Evolutionary conservation across 495 filamentous ascomycete species (phyloP).

Genomic region (Annulohypoxylon maeteangense): DNA sequence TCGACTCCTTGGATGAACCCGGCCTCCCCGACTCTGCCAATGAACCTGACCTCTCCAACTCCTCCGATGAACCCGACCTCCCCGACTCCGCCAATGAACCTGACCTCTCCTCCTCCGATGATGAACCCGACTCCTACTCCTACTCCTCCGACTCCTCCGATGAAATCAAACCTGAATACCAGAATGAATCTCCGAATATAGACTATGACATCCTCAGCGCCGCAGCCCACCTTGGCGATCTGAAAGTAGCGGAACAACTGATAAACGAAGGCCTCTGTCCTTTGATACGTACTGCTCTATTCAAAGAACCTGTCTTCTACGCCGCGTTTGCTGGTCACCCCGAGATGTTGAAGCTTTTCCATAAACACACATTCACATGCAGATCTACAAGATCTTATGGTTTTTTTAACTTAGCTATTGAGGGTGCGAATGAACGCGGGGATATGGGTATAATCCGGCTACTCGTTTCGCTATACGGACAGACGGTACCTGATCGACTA

Average conservation of each 20-base stretch:
- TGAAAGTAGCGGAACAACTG: neutral
- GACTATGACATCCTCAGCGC: constrained; percentile 4
- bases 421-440: neutral
- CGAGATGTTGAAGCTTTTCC: constrained; percentile 7
- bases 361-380: neutral
- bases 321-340: constrained; percentile 10
- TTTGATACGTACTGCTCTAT: neutral
- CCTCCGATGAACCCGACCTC: too few species aligned
- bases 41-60: too few species aligned
- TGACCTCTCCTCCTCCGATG: too few species aligned
- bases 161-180: too few species aligned
- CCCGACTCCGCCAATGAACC: too few species aligned
- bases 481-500: too few species aligned
- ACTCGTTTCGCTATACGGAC: neutral
- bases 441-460: neutral
- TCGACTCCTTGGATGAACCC: too few species aligned
- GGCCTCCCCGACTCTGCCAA: too few species aligned
- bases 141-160: too few species aligned
- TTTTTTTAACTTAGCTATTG: too few species aligned
- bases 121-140: too few species aligned
- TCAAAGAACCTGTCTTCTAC: neutral
- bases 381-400: neutral
- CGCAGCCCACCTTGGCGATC: neutral
- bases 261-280: neutral
- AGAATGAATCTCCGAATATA: too few species aligned